A percentile compares a stretch with the other conserved stretches of the same genome.
Evolutionary conservation across 2,329 filamentous ascomycete species (phyloP).

Genomic region (Calonectria ilicicola): DNA sequence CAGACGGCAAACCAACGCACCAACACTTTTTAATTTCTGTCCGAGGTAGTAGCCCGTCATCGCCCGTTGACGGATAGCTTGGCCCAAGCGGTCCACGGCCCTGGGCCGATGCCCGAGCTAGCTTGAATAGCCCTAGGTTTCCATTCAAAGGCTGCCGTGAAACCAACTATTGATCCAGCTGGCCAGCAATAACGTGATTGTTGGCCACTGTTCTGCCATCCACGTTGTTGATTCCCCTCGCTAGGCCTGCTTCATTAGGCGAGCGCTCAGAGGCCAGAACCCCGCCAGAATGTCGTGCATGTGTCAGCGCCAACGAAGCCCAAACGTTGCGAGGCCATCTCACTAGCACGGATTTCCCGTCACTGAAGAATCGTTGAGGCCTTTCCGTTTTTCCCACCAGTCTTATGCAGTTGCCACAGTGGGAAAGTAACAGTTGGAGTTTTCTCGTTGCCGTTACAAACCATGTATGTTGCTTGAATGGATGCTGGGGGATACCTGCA

Average conservation of each 20-base stretch:
- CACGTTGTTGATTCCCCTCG: not conserved
- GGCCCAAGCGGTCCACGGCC: constrained; percentile 32
- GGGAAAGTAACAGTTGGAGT: not conserved
- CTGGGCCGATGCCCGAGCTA: constrained; percentile 19
- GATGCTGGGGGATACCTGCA: not conserved
- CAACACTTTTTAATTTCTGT: constrained; percentile 25
- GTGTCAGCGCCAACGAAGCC: not conserved
- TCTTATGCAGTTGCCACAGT: not conserved
- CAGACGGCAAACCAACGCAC: not conserved
- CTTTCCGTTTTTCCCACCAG: not conserved
- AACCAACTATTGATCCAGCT: constrained; percentile 24
- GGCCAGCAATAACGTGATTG: constrained; percentile 28
- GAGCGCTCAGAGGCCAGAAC: not conserved
- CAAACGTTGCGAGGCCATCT: not conserved
- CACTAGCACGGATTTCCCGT: constrained; percentile 27
- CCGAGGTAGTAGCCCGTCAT: constrained; percentile 22
- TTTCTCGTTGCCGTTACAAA: not conserved
- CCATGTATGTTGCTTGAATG: not conserved
- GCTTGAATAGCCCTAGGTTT: constrained; percentile 26
- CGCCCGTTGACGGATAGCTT: constrained; percentile 28
- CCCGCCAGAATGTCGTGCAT: constrained; percentile 35
- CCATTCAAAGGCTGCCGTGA: constrained; percentile 23
- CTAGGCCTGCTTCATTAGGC: not conserved
- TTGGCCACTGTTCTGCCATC: constrained; percentile 8
- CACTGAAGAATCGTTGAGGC: not conserved